Conservation (phyloP, 129 eudicot species). For the Heracleum sosnowskyi region DNA sequence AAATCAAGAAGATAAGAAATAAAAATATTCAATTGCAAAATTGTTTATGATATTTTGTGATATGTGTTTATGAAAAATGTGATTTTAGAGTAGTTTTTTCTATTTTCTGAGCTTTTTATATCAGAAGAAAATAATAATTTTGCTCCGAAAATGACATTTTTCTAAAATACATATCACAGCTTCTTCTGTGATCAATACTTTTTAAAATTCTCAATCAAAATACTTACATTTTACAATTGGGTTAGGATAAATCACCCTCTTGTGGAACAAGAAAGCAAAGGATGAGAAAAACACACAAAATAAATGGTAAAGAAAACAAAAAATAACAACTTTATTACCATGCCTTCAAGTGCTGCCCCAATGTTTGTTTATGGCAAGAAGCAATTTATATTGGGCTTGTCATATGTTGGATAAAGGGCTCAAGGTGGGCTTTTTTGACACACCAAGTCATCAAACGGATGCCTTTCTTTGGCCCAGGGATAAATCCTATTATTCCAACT, state of each 20-base stretch:
- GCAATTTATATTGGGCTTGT: not conserved
- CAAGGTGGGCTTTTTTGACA: constrained; percentile 34
- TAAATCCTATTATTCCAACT: constrained; percentile 33
- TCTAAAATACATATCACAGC: too few relatives aligned
- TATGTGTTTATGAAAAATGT: too few relatives aligned
- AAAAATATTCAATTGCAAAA: too few relatives aligned
- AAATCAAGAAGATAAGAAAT: too few relatives aligned
- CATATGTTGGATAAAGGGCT: constrained; percentile 25
- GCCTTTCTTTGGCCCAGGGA: constrained; percentile 34
- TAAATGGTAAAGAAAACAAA: not conserved
- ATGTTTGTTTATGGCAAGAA: not conserved
- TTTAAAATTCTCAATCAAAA: not conserved
- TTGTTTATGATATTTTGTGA: too few relatives aligned
- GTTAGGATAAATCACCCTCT: not conserved
- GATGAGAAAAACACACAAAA: not conserved
- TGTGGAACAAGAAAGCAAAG: not conserved
- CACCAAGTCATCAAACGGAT: constrained; percentile 58
- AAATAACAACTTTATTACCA: not conserved
- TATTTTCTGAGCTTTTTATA: too few relatives aligned
- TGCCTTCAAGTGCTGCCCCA: not conserved
- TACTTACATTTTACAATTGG: not conserved
- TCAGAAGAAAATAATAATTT: too few relatives aligned
- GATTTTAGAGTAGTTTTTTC: too few relatives aligned
- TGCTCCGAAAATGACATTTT: too few relatives aligned
- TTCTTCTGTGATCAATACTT: too few relatives aligned